These are phyloP conservation scores for Pythium catenulatum DNA, from an alignment of 352 stramenopile species.

Conservation along the genomic window DNA sequence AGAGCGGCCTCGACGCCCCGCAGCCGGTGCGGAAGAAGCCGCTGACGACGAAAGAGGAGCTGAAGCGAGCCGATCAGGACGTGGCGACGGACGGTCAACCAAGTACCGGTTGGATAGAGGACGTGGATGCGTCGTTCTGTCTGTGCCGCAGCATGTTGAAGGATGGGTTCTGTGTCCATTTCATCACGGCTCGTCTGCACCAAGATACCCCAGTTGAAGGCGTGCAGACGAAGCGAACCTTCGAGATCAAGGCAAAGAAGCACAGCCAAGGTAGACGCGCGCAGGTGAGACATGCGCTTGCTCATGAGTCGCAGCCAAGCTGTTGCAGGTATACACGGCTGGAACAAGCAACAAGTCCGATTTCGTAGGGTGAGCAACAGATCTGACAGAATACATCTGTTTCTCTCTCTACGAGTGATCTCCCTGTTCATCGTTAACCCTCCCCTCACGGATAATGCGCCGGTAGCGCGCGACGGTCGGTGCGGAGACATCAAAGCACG, in stretches of 20 bases:
- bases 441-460: neutral
- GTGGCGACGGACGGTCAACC: neutral
- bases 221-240: conserved; percentile 5
- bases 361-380: no score
- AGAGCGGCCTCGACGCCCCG: neutral
- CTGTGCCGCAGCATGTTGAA: conserved; percentile 28
- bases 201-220: neutral
- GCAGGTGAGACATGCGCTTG: neutral
- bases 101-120: conserved; percentile 1
- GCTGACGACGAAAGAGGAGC: neutral
- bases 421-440: neutral
- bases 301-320: neutral
- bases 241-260: neutral
- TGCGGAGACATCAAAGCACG: neutral
- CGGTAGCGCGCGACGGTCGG: conserved; percentile 12
- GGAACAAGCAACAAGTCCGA: no score
- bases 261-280: neutral
- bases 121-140: conserved; percentile 14
- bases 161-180: conserved; percentile 36
- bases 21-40: neutral
- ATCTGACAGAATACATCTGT: neutral
- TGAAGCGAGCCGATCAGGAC: neutral
- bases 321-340: no score
- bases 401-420: neutral
- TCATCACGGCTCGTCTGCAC: conserved; percentile 4